phyloP scores from a whole-genome alignment of 768 basidiomycete genomes.

The Mycena filopes region DNA sequence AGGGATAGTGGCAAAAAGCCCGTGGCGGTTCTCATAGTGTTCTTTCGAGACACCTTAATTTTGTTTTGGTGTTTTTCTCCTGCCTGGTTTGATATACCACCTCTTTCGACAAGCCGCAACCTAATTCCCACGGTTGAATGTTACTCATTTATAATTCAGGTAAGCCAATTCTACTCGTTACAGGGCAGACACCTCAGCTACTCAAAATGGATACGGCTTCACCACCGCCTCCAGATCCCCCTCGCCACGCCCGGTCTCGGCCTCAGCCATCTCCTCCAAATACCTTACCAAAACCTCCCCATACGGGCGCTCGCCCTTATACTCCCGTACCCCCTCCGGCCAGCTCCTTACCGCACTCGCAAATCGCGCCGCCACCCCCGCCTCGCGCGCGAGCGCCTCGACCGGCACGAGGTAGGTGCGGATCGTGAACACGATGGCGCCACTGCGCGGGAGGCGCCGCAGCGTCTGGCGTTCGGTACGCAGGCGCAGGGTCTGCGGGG shows the following conservation, averaged over 20 bases:
- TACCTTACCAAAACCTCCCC: slow-evolving; percentile 49
- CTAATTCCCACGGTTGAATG: too few species aligned
- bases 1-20: too few species aligned
- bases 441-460: slow-evolving; percentile 68
- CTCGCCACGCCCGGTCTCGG: too few species aligned
- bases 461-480: slow-evolving; percentile 76
- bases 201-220: slow-evolving; percentile 23
- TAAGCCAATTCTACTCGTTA: too few species aligned
- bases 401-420: slow-evolving; percentile 71
- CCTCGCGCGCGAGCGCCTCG: slow-evolving; percentile 61
- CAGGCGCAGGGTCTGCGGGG: slow-evolving; percentile 59
- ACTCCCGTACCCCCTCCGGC: slow-evolving; percentile 69
- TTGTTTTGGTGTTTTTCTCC: too few species aligned
- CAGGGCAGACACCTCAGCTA: too few species aligned
- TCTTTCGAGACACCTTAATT: too few species aligned
- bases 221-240: background rate
- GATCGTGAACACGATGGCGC: slow-evolving; percentile 76
- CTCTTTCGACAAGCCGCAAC: too few species aligned
- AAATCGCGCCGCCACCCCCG: slow-evolving; percentile 68
- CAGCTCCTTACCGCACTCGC: slow-evolving; percentile 73
- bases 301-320: slow-evolving; percentile 50
- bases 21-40: too few species aligned
- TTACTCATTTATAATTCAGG: too few species aligned
- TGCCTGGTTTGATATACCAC: too few species aligned
- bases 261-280: slow-evolving; percentile 43